A percentile compares a stretch with the other conserved stretches of the same genome.
These are phyloP conservation scores for Hypsizygus marmoreus DNA, from an alignment of 768 basidiomycete genomes.

Conservation along the genomic window DNA sequence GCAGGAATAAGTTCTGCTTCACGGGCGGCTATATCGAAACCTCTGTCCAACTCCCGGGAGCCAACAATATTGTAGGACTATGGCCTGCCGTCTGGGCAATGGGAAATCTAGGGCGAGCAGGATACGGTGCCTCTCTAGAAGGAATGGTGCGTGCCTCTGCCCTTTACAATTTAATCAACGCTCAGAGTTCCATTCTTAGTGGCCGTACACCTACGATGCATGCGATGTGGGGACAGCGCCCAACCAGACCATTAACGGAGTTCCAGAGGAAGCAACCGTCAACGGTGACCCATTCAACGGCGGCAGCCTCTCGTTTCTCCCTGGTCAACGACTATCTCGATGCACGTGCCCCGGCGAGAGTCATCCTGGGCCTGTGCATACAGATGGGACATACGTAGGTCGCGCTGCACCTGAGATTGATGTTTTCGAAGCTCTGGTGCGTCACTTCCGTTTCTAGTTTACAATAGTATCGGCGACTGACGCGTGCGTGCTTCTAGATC, in stretches of 20 bases:
- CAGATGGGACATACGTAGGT: slow-evolving; percentile 78
- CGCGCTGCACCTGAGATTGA: slow-evolving; percentile 90
- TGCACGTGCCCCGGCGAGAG: slow-evolving; percentile 84
- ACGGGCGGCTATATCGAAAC: slow-evolving; percentile 78
- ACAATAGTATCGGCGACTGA: background rate
- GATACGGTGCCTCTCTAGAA: slow-evolving; percentile 83
- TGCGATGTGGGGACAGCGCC: slow-evolving; percentile 85
- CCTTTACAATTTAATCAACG: background rate
- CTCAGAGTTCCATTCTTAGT: slow-evolving; percentile 38
- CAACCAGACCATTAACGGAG: slow-evolving; percentile 77
- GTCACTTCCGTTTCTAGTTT: background rate
- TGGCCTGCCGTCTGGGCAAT: slow-evolving; percentile 88
- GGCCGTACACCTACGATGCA: slow-evolving; percentile 81
- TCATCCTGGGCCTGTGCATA: slow-evolving; percentile 80
- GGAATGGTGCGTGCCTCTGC: slow-evolving; percentile 56
- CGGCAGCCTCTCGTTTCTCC: slow-evolving; percentile 67
- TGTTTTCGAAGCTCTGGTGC: slow-evolving; percentile 79
- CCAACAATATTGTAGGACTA: slow-evolving; percentile 61
- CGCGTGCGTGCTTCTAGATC: slow-evolving; percentile 36
- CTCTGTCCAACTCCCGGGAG: slow-evolving; percentile 64
- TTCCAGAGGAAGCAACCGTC: slow-evolving; percentile 61
- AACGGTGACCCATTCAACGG: slow-evolving; percentile 54
- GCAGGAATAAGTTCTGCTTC: slow-evolving; percentile 89
- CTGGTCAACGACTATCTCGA: slow-evolving; percentile 80
- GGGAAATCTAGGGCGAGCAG: slow-evolving; percentile 72